A percentile compares a stretch with the other conserved stretches of the same genome.
phyloP scores from a whole-genome alignment of 371 early-diverging fungal species.

The Rhizopus sp. region DNA sequence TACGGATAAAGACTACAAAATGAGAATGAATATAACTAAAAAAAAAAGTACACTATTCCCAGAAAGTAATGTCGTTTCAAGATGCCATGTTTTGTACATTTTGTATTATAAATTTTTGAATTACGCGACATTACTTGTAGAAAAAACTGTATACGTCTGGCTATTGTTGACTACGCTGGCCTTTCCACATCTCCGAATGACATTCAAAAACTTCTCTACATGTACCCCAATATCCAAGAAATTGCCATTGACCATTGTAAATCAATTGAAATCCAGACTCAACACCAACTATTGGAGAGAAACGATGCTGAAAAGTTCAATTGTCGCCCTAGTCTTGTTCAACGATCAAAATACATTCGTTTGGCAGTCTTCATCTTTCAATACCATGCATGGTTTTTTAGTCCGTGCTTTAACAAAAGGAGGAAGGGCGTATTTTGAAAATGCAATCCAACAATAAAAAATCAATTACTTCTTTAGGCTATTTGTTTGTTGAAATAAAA shows the following conservation, averaged over 20 bases:
- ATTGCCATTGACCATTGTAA: conserved; percentile 7
- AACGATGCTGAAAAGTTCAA: conserved; percentile 6
- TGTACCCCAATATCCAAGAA: conserved; percentile 10
- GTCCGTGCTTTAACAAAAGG: conserved; percentile 9
- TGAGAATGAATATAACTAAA: too few species aligned
- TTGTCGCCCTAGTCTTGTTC: conserved; percentile 8
- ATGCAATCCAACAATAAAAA: too few species aligned
- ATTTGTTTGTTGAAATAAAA: too few species aligned
- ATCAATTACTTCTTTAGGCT: too few species aligned
- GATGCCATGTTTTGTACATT: too few species aligned
- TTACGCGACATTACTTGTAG: too few species aligned
- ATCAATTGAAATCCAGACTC: conserved; percentile 5
- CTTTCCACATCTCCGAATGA: conserved; percentile 21
- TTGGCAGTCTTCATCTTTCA: conserved; percentile 7
- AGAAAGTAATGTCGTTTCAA: too few species aligned
- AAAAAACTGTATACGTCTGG: conserved; percentile 11
- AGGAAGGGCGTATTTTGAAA: conserved; percentile 8
- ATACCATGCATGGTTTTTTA: conserved; percentile 6
- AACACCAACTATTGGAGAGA: conserved; percentile 8
- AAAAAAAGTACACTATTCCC: too few species aligned
- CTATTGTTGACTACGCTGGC: conserved; percentile 25
- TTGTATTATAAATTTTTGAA: too few species aligned
- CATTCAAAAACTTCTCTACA: conserved; percentile 15
- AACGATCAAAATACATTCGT: conserved; percentile 10
- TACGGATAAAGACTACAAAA: too few species aligned